phyloP scores from a whole-genome alignment of 352 stramenopile species.

The Phytopythium chamaehyphon region DNA sequence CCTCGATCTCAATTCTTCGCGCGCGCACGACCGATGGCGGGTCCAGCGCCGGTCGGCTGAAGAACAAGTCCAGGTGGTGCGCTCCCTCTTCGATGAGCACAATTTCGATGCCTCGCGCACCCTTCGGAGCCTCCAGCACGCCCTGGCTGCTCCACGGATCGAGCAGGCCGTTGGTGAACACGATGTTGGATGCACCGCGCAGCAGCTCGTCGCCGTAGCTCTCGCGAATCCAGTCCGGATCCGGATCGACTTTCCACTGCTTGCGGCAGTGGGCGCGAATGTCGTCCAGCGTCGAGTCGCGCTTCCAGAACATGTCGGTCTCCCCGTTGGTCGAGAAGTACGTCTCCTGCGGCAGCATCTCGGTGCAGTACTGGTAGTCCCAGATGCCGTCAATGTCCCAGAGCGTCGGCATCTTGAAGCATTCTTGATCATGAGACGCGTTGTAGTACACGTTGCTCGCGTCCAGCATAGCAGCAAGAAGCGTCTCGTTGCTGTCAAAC shows the following conservation, averaged over 20 bases:
- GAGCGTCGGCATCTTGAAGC: constrained; percentile 65
- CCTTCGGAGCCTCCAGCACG: constrained; percentile 55
- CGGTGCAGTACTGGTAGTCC: constrained; percentile 91
- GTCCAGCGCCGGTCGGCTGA: constrained; percentile 79
- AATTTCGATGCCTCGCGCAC: constrained; percentile 55
- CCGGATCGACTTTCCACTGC: constrained; percentile 59
- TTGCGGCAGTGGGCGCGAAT: constrained; percentile 60
- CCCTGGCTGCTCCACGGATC: constrained; percentile 92
- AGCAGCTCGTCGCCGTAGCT: constrained; percentile 69
- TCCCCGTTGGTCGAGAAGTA: constrained; percentile 87
- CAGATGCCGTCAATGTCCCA: constrained; percentile 86
- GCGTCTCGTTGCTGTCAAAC: constrained; percentile 30
- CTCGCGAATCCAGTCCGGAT: constrained; percentile 72
- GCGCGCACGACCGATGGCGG: constrained; percentile 69
- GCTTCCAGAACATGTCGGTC: constrained; percentile 91
- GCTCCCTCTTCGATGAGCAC: constrained; percentile 75
- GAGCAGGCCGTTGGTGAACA: constrained; percentile 93
- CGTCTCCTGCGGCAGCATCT: constrained; percentile 89
- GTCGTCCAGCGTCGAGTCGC: constrained; percentile 53
- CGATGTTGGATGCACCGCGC: constrained; percentile 87
- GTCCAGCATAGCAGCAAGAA: constrained; percentile 50
- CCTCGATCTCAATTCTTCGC: constrained; percentile 66
- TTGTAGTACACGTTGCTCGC: constrained; percentile 90
- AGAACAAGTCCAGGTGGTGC: constrained; percentile 93
- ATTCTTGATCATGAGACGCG: constrained; percentile 62